Conservation (phyloP, 192 early-diverging fungal genomes). For the Obelidium mucronatum region DNA sequence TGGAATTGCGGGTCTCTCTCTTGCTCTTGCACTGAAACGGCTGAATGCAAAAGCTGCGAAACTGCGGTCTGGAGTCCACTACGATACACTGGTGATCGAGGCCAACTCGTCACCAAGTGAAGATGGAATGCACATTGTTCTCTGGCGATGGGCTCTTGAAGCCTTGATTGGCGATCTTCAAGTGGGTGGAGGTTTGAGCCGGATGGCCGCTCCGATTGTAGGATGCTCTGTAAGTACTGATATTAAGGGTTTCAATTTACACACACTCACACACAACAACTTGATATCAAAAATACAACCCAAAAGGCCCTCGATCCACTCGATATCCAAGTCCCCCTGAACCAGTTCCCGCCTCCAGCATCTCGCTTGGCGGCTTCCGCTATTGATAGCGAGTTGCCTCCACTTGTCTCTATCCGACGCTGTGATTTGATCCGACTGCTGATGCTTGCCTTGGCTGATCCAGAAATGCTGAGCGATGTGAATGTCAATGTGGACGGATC, state of each 20-base stretch:
- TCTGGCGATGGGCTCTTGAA: slow-evolving; percentile 60
- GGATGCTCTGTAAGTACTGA: slow-evolving; percentile 30
- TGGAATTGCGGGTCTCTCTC: slow-evolving; percentile 52
- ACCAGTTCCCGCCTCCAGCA: slow-evolving; percentile 14
- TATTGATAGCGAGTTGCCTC: slow-evolving; percentile 34
- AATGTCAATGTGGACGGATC: slow-evolving; percentile 8
- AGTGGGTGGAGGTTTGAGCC: slow-evolving; percentile 47
- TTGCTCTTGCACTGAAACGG: slow-evolving; percentile 42
- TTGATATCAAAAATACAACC: not conserved
- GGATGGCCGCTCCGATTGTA: slow-evolving; percentile 48
- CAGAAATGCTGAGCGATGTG: too few species aligned
- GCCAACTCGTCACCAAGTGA: not conserved
- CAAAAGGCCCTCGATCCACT: slow-evolving; percentile 39
- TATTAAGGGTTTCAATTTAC: not conserved
- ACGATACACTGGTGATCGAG: slow-evolving; percentile 37
- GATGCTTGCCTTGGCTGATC: slow-evolving; percentile 52
- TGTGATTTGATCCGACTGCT: slow-evolving; percentile 57
- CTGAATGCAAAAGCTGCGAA: not conserved
- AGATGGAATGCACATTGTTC: slow-evolving; percentile 40
- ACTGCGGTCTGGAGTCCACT: slow-evolving; percentile 14
- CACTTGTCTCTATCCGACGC: slow-evolving; percentile 54
- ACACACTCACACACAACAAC: not conserved
- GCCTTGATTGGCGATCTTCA: slow-evolving; percentile 48
- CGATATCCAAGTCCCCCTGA: slow-evolving; percentile 2
- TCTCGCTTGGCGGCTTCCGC: not conserved